Evolutionary conservation across 495 filamentous ascomycete genomes (phyloP).

Genomic region (Talaromyces thailandensis): DNA sequence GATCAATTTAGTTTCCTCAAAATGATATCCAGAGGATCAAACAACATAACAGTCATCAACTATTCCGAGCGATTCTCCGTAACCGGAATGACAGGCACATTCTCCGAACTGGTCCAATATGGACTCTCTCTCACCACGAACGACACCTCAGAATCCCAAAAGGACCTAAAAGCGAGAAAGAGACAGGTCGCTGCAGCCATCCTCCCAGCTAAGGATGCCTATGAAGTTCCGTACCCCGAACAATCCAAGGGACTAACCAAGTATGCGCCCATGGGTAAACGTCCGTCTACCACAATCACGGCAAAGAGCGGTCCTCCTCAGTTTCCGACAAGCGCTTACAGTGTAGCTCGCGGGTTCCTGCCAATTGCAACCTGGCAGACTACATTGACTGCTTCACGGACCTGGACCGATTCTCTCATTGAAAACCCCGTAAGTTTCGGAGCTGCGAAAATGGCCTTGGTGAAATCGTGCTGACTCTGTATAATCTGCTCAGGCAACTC

Average conservation of each 20-base stretch:
- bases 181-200: conserved; percentile 17
- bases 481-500: conserved; percentile 22
- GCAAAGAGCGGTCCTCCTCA: conserved; percentile 43
- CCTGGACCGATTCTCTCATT: conserved; percentile 44
- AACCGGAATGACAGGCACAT: conserved; percentile 57
- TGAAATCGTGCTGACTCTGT: not conserved
- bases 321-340: conserved; percentile 53
- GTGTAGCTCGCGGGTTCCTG: conserved; percentile 48
- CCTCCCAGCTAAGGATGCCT: conserved; percentile 12
- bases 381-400: conserved; percentile 52
- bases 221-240: conserved; percentile 48
- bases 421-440: conserved; percentile 55
- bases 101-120: conserved; percentile 33
- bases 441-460: not conserved
- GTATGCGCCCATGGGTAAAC: conserved; percentile 66
- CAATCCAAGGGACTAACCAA: conserved; percentile 52
- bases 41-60: conserved; percentile 44
- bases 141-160: conserved; percentile 21
- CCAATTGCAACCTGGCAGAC: conserved; percentile 45
- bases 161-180: conserved; percentile 22
- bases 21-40: conserved; percentile 44
- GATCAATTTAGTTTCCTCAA: conserved; percentile 49
- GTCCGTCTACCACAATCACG: conserved; percentile 57
- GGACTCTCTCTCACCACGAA: conserved; percentile 34
- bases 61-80: conserved; percentile 60